A percentile compares a stretch with the other conserved stretches of the same genome.
phyloP scores from a whole-genome alignment of 164 flowering plant species.

The Piper longum region DNA sequence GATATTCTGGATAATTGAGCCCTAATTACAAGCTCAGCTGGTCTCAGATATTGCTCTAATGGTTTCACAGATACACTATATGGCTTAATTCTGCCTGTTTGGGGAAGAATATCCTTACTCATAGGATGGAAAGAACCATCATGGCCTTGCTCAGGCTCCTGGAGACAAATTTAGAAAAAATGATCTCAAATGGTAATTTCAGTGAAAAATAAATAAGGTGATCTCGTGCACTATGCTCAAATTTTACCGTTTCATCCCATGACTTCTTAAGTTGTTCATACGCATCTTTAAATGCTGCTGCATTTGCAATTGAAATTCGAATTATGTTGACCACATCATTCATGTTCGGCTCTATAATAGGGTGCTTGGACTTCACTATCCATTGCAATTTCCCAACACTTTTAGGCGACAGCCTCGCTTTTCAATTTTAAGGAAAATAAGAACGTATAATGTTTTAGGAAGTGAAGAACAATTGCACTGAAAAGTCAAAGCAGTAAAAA shows the following conservation, averaged over 20 bases:
- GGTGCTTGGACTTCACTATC: constrained; percentile 56
- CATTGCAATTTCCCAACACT: constrained; percentile 45
- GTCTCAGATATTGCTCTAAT: background rate
- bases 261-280: constrained; percentile 45
- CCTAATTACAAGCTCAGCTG: background rate
- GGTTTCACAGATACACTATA: background rate
- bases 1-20: constrained; percentile 1
- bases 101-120: constrained; percentile 6
- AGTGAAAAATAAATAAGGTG: background rate
- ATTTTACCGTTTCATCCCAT: constrained; percentile 32
- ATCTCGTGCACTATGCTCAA: background rate
- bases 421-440: constrained; percentile 10
- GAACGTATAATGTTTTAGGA: constrained; percentile 1
- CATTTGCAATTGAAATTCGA: constrained; percentile 49
- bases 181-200: background rate
- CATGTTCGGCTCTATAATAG: constrained; percentile 63
- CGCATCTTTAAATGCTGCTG: constrained; percentile 56
- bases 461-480: no score
- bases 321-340: constrained; percentile 57
- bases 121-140: constrained; percentile 10
- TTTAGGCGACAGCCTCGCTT: constrained; percentile 82
- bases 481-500: background rate
- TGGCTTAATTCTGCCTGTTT: background rate
- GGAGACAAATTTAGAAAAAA: background rate
- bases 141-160: background rate